Evolutionary conservation across 805 yeast genomes (phyloP), one percentile per base, ranked within the genome.

Genomic region (Candida koratica): DNA sequence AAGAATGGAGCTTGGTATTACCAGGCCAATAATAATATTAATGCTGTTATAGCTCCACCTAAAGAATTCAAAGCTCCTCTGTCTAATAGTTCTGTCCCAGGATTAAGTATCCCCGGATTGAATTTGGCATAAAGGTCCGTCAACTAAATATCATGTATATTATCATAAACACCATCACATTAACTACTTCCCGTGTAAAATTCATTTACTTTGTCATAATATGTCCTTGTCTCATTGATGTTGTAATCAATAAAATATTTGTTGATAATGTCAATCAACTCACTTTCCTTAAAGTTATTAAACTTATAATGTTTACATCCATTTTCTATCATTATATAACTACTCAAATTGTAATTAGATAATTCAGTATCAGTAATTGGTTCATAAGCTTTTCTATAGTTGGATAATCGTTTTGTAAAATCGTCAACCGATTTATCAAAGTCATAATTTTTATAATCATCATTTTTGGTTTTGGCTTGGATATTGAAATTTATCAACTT

Each of bases 391-490:
- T 51, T 46, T 33, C 58, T 62, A 54, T 82, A 82, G 44, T 71
- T 69, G 28, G 64, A 56, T 8, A 80, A 61, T 44, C 89, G 65
- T 34, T 64, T 63, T 28, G 78, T 64, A 49, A 82, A 82, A 59
- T 81, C 88, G 3, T 58, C 45, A 12, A 80, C 69, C 3, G 87
- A 78, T 5, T 51, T 51, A 22, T 67, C 67, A 45, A 76, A 73
- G 28, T 75, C 72, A 44, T 65, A 63, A 31, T 71, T 70, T 36
- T 53, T 58, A 53, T 82, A 82, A 52, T 82, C 89, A 25, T 67
- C 69, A 49, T 79, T 80, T 36, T 60, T 64, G 0, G 87, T 71
- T 53, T 82, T 82, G 34, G 77, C 74, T 47, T 74, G 78, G 36
- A 81, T 77, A 56, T 82, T 82, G 54, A 55, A 82, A 40, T 73